Conservation (phyloP, 352 stramenopile genomes). For the Pythium folliculosum region DNA sequence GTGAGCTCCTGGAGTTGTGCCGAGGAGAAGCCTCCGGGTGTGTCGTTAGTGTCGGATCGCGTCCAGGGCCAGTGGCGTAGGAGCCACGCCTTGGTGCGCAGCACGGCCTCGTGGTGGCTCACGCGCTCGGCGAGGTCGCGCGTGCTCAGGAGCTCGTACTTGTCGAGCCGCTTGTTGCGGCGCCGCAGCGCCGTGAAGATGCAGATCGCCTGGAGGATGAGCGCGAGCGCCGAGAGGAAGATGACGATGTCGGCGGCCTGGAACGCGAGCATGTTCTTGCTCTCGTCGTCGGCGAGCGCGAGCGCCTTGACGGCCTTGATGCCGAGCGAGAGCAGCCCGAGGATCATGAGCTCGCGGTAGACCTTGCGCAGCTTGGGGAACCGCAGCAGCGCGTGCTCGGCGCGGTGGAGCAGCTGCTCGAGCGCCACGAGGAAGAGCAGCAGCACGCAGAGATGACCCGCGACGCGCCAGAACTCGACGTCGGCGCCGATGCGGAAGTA, state of each 20-base stretch:
- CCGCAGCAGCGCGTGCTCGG: slow-evolving; percentile 21
- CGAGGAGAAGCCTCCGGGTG: background rate
- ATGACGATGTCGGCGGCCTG: slow-evolving; percentile 37
- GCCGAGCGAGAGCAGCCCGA: slow-evolving; percentile 28
- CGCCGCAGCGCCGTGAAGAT: slow-evolving; percentile 27
- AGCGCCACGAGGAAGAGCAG: slow-evolving; percentile 30
- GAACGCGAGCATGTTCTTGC: slow-evolving; percentile 30
- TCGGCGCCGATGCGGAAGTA: slow-evolving; percentile 47
- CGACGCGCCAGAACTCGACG: slow-evolving; percentile 60
- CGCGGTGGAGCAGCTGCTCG: slow-evolving; percentile 32
- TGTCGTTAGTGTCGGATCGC: background rate
- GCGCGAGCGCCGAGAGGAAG: slow-evolving; percentile 31
- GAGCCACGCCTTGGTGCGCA: slow-evolving; percentile 15
- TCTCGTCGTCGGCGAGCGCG: slow-evolving; percentile 13
- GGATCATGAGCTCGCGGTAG: slow-evolving; percentile 37
- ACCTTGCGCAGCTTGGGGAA: slow-evolving; percentile 30
- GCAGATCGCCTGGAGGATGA: slow-evolving; percentile 34
- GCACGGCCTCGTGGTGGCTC: slow-evolving; percentile 27
- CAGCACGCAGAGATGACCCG: slow-evolving; percentile 49
- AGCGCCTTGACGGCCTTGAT: slow-evolving; percentile 29
- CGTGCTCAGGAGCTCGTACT: slow-evolving; percentile 26
- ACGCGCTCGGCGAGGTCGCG: slow-evolving; percentile 23
- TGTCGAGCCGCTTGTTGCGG: slow-evolving; percentile 28
- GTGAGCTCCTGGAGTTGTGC: slow-evolving; percentile 8
- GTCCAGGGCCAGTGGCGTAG: slow-evolving; percentile 13